These are phyloP conservation scores for Closterium sp. DNA, from an alignment of 139 green algal species.

Conservation along the genomic window DNA sequence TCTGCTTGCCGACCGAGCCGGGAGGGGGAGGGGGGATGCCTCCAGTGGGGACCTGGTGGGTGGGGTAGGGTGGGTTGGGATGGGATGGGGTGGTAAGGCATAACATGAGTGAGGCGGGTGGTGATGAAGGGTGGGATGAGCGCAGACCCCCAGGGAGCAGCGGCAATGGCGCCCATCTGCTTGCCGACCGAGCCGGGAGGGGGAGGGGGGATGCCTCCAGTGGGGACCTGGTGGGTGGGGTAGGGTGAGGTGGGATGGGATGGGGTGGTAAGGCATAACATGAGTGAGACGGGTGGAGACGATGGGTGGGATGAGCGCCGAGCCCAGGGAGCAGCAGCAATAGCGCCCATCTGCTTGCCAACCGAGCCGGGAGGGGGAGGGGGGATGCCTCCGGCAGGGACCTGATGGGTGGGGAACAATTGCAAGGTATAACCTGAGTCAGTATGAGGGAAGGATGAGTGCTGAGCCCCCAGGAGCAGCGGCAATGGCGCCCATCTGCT, in stretches of 20 bases:
- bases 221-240: slow-evolving; percentile 61
- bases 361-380: slow-evolving; percentile 1
- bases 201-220: slow-evolving; percentile 67
- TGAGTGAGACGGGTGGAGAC: slow-evolving; percentile 60
- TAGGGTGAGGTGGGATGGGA: too few relatives aligned
- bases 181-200: slow-evolving; percentile 51
- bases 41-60: slow-evolving; percentile 40
- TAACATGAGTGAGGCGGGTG: slow-evolving; percentile 66
- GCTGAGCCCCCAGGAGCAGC: slow-evolving; percentile 79
- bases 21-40: slow-evolving; percentile 85
- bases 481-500: slow-evolving; percentile 84
- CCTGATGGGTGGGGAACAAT: too few relatives aligned
- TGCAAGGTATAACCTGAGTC: too few relatives aligned
- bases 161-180: slow-evolving; percentile 87
- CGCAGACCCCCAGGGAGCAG: slow-evolving; percentile 77
- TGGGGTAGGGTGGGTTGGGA: background rate
- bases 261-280: background rate
- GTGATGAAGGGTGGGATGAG: slow-evolving; percentile 94
- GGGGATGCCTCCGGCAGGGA: slow-evolving; percentile 78
- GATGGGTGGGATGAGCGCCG: slow-evolving; percentile 90
- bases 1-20: too few relatives aligned
- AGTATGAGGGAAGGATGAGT: too few relatives aligned
- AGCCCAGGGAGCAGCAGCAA: slow-evolving; percentile 89
- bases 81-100: background rate
- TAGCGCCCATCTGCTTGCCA: slow-evolving; percentile 62